phyloP scores from a whole-genome alignment of 306 rosid species.

The Betula pendula region DNA sequence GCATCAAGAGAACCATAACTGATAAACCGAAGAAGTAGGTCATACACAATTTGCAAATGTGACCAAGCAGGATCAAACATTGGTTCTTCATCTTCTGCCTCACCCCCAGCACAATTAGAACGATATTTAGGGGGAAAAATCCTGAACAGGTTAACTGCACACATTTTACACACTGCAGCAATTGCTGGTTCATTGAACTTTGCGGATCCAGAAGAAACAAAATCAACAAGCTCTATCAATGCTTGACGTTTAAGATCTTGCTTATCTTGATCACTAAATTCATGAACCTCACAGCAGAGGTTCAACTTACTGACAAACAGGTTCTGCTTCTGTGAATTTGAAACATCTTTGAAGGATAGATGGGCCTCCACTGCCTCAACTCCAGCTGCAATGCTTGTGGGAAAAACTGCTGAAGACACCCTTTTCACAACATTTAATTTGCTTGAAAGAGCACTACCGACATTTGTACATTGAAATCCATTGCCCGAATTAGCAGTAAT shows the following conservation, averaged over 20 bases:
- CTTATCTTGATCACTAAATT: conserved; percentile 65
- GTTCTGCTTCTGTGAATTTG: conserved; percentile 84
- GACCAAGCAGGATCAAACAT: conserved; percentile 98
- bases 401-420: conserved; percentile 96
- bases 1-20: conserved; percentile 71
- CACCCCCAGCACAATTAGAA: conserved; percentile 62
- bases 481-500: conserved; percentile 59
- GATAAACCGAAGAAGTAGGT: conserved; percentile 81
- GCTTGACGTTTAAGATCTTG: conserved; percentile 86
- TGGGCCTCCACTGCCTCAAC: conserved; percentile 85
- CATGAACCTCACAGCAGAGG: conserved; percentile 74
- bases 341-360: conserved; percentile 89
- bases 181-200: conserved; percentile 87
- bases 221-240: conserved; percentile 81
- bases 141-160: conserved; percentile 80
- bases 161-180: conserved; percentile 87
- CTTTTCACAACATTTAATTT: conserved; percentile 92
- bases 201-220: conserved; percentile 83
- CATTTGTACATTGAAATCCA: conserved; percentile 94
- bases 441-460: conserved; percentile 90
- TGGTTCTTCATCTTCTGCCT: conserved; percentile 92
- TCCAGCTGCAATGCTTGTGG: conserved; percentile 76
- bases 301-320: conserved; percentile 85
- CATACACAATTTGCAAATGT: conserved; percentile 86
- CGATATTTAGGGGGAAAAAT: conserved; percentile 91